Conservation (phyloP, 2,329 filamentous ascomycete species). For the Meredithiella fracta region DNA sequence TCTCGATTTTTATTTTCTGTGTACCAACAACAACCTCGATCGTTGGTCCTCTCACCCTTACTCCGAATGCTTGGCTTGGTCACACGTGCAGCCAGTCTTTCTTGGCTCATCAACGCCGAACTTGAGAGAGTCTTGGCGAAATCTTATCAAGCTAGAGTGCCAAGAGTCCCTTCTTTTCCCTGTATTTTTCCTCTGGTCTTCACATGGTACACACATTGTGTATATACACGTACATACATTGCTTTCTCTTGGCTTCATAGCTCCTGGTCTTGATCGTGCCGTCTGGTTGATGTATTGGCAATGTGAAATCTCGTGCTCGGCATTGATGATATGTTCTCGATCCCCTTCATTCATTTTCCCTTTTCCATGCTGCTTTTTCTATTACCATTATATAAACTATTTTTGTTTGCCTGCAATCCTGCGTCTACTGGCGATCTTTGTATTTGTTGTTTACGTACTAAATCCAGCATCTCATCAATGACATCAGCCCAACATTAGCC, state of each 20-base stretch:
- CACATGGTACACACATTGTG: no score
- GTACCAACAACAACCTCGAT: no score
- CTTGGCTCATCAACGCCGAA: conserved; percentile 14
- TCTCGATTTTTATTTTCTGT: no score
- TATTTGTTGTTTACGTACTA: not conserved
- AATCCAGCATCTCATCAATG: not conserved
- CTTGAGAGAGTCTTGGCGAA: conserved; percentile 13
- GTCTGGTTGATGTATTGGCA: not conserved
- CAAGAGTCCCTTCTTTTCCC: conserved; percentile 8
- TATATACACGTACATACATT: no score
- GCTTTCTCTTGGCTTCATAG: not conserved
- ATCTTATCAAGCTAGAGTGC: conserved; percentile 11
- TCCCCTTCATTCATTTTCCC: not conserved
- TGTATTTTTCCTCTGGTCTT: not conserved
- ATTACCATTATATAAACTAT: not conserved
- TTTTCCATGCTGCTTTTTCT: not conserved
- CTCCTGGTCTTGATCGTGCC: not conserved
- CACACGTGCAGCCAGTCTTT: conserved; percentile 10
- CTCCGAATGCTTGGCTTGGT: conserved; percentile 10
- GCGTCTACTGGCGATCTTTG: not conserved
- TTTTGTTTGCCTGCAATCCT: not conserved
- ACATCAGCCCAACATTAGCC: not conserved
- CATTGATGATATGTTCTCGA: conserved; percentile 1
- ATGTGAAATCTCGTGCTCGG: not conserved
- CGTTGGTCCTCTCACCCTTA: not conserved